phyloP scores from a whole-genome alignment of 805 yeast species.

The Tetrapisispora pingtungensis region DNA sequence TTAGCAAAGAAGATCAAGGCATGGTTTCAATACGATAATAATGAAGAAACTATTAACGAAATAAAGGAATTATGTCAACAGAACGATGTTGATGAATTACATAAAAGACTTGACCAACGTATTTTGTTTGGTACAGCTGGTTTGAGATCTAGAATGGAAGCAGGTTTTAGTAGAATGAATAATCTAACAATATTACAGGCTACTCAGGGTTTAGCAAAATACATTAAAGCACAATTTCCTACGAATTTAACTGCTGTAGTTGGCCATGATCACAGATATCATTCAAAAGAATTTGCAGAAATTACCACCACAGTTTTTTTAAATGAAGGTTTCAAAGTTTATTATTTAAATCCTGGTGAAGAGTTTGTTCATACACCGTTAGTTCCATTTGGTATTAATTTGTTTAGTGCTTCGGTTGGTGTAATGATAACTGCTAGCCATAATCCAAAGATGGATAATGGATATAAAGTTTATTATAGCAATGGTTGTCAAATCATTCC shows the following conservation, averaged over 20 bases:
- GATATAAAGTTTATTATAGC: conserved; percentile 86
- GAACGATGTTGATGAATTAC: conserved; percentile 37
- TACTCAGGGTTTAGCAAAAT: conserved; percentile 66
- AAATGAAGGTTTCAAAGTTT: conserved; percentile 57
- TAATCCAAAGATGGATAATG: conserved; percentile 78
- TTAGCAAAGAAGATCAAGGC: conserved; percentile 9
- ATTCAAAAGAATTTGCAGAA: conserved; percentile 71
- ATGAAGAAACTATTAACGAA: conserved; percentile 44
- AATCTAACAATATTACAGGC: conserved; percentile 84
- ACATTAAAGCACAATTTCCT: conserved; percentile 29
- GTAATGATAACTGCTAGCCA: conserved; percentile 92
- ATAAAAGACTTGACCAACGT: conserved; percentile 43
- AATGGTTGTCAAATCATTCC: conserved; percentile 96
- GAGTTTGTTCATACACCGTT: conserved; percentile 69
- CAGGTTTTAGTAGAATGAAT: conserved; percentile 86
- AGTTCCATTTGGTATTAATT: conserved; percentile 79
- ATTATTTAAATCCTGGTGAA: conserved; percentile 35
- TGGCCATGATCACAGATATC: conserved; percentile 86
- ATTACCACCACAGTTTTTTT: conserved; percentile 70
- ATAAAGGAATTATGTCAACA: conserved; percentile 36
- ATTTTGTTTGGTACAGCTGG: conserved; percentile 93
- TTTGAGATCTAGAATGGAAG: conserved; percentile 75
- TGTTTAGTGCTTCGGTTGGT: conserved; percentile 58
- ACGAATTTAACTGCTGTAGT: conserved; percentile 40
- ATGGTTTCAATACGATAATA: conserved; percentile 28